Evolutionary conservation across 73 alveolate genomes (phyloP), one percentile per base, ranked within the genome.

Genomic region (Symbiodinium natans): DNA sequence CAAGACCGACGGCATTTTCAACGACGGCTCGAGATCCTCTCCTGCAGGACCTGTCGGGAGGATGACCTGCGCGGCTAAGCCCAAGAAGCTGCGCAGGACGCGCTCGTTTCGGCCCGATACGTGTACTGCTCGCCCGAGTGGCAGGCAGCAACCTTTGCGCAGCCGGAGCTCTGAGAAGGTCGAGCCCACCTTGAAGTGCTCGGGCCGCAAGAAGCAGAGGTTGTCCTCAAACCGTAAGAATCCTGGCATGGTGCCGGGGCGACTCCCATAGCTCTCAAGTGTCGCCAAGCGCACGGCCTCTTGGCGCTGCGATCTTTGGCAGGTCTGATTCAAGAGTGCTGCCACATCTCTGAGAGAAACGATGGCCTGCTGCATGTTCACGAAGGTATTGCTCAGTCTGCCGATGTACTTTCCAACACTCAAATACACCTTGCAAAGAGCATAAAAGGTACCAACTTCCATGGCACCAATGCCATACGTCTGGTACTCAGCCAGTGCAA

Each of bases 371-470:
- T 88, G 95, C 95, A 88, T 88, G 82, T 88, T 82, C 11, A 88
- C 95, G 40, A 88, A 88, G 85, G 74, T 82, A 7, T 63, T 56
- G 86, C 85, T 56, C 73, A 88, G 25, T n/a, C 95, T 85, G 21
- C 95, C 71, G 39, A 88, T 88, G 48, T 88, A 88, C 82, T 88
- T 88, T 19, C 95, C 95, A 8, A 88, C 95, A 33, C 95, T 88
- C 71, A 88, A 82, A 40, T 88, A 88, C 36, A 88, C 59, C 33
- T 88, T 88, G 95, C 95, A 88, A 15, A 88, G 95, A 3, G 95
- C 95, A 40, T 88, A 88, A 73, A 88, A 88, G 73, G 95, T 88
- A 19, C 95, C 95, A 21, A 88, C 95, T 34, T 88, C 95, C 83
- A 88, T 59, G 86, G 77, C 82, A 17, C 95, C 95, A 23, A 88